phyloP scores from a whole-genome alignment of 306 rosid species.

The Hippophae gyantsensis region DNA sequence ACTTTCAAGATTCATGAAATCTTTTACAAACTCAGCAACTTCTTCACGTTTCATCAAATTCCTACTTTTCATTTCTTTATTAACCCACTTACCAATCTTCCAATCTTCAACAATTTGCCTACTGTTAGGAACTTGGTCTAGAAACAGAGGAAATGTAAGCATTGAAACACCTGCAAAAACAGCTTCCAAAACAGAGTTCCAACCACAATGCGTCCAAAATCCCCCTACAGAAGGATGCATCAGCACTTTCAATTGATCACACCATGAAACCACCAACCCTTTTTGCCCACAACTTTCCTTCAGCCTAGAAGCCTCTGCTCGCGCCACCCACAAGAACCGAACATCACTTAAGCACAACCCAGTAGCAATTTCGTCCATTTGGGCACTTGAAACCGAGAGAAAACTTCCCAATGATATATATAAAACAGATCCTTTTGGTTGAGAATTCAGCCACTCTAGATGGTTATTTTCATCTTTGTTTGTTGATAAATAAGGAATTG shows the following conservation, averaged over 20 bases:
- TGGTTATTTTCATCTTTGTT: slow-evolving; percentile 2
- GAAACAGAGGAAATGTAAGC: slow-evolving; percentile 24
- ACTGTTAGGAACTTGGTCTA: slow-evolving; percentile 27
- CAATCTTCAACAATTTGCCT: slow-evolving; percentile 30
- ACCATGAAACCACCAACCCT: slow-evolving; percentile 29
- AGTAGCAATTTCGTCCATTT: slow-evolving; percentile 30
- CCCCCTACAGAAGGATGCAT: slow-evolving; percentile 31
- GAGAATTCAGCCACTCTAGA: slow-evolving; percentile 27
- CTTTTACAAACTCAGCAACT: slow-evolving; percentile 18
- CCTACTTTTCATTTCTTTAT: slow-evolving; percentile 2
- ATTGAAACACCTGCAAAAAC: slow-evolving; percentile 29
- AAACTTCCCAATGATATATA: slow-evolving; percentile 32
- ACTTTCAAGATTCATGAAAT: slow-evolving; percentile 31
- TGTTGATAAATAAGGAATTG: slow-evolving; percentile 20
- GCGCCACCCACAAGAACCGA: slow-evolving; percentile 27
- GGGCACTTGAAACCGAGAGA: slow-evolving; percentile 19
- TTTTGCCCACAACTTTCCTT: slow-evolving; percentile 12
- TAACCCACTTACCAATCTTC: slow-evolving; percentile 14
- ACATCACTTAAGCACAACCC: slow-evolving; percentile 25
- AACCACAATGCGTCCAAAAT: slow-evolving; percentile 34
- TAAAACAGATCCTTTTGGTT: slow-evolving; percentile 29
- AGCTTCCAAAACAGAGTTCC: slow-evolving; percentile 34
- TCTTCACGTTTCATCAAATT: slow-evolving; percentile 23
- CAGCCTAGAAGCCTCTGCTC: slow-evolving; percentile 16
- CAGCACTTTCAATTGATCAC: slow-evolving; percentile 40